Evolutionary conservation across 2,329 filamentous ascomycete species (phyloP), one percentile per base, ranked within the genome.

Genomic region (Furcasterigmium sp.): DNA sequence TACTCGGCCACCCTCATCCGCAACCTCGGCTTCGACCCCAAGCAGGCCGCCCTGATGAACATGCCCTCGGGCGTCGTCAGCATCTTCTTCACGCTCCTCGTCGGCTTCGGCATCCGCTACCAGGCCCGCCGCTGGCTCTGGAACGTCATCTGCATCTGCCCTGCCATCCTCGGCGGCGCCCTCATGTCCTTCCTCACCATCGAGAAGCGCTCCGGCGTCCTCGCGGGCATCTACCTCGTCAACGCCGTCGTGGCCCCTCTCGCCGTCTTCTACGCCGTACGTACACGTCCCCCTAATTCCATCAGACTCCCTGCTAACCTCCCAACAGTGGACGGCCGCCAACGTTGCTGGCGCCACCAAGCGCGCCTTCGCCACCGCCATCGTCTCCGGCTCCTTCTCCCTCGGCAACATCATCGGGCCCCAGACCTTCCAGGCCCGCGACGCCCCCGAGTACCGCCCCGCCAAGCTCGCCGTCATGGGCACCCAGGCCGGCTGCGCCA

Each of bases 401-500:
- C 56, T 76, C 5, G 75, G 73, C 14, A 80, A 76, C 54, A 73
- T 78, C 43, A 78, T 79, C 47, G 75, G 75, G 0, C 75, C 75
- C 1, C 71, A 78, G 54, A 78, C 74, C 3, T 78, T 80, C 60
- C 71, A 72, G 51, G 64, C 63, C 3, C 62, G 62, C 32, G 73
- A 80, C 46, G 72, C 68, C 0, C 76, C 75, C 2, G 60, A 71
- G 3, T 78, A 73, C 50, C 65, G 68, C 11, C 74, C 72, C 1
- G 76, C 74, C 14, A 76, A 78, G 53, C 67, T 79, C 19, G 69
- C 73, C 14, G 71, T 80, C 43, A 67, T 80, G 56, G 72, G 64
- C 10, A 77, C 72, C 5, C 69, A 73, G 46, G 65, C 65, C 10
- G 70, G 60, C 14, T 68, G 64, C 42, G 66, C 63, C 13, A 20